Conservation (phyloP, 768 basidiomycete species). For the Pisolithus sp. region DNA sequence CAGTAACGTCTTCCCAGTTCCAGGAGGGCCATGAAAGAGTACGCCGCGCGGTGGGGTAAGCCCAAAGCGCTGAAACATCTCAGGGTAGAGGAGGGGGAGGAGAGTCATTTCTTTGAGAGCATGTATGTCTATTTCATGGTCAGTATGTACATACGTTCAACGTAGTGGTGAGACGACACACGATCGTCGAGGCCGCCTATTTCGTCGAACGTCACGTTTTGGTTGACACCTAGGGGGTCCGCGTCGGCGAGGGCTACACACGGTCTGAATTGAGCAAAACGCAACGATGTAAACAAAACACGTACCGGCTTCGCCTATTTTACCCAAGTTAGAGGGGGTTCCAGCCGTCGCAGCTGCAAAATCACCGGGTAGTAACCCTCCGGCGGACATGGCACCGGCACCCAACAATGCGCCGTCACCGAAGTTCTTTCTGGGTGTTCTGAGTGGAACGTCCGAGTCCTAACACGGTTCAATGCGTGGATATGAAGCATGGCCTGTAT, state of each 20-base stretch:
- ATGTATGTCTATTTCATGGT: constrained; percentile 66
- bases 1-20: constrained; percentile 95
- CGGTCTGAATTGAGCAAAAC: constrained; percentile 7
- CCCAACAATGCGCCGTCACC: constrained; percentile 50
- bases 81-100: constrained; percentile 90
- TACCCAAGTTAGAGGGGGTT: constrained; percentile 81
- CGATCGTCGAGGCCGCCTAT: constrained; percentile 95
- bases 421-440: constrained; percentile 65
- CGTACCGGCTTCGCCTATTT: constrained; percentile 71
- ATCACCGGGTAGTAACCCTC: constrained; percentile 54
- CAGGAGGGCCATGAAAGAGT: constrained; percentile 95
- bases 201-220: constrained; percentile 92
- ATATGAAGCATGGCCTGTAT: not conserved
- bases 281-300: constrained; percentile 12
- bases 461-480: constrained; percentile 16
- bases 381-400: constrained; percentile 39
- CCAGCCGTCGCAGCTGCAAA: constrained; percentile 56
- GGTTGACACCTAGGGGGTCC: constrained; percentile 91
- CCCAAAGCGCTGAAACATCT: constrained; percentile 90
- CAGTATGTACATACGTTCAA: not conserved
- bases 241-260: constrained; percentile 79
- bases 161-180: constrained; percentile 29
- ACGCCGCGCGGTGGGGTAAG: constrained; percentile 96
- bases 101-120: constrained; percentile 98
- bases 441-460: constrained; percentile 68